phyloP scores from a whole-genome alignment of 192 early-diverging fungal genomes.

The Dissophora globulifera region DNA sequence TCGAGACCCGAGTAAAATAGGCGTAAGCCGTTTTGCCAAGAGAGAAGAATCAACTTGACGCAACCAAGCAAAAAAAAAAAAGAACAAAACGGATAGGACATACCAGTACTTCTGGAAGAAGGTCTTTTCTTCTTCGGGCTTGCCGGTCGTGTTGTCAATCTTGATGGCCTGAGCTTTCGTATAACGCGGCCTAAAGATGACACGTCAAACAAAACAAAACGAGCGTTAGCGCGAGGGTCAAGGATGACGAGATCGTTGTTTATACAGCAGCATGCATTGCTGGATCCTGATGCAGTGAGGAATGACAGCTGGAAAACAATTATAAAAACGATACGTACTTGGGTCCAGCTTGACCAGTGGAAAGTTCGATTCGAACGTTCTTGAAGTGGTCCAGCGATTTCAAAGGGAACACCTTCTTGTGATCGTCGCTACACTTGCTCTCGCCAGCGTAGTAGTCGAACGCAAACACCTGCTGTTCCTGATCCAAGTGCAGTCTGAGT shows the following conservation, averaged over 20 bases:
- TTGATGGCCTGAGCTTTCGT: conserved; percentile 44
- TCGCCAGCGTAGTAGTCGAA: conserved; percentile 40
- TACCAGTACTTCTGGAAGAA: conserved; percentile 55
- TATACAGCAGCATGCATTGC: no score
- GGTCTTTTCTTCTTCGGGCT: conserved; percentile 45
- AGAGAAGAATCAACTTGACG: no score
- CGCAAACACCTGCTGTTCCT: conserved; percentile 31
- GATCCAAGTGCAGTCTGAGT: conserved; percentile 38
- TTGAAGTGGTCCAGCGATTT: conserved; percentile 40
- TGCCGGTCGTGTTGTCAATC: conserved; percentile 37
- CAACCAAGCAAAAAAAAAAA: no score
- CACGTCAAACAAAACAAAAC: no score
- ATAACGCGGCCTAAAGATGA: conserved; percentile 19
- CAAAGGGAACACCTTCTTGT: conserved; percentile 24
- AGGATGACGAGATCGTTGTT: no score
- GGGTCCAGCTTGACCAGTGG: conserved; percentile 4
- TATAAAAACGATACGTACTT: conserved; percentile 13
- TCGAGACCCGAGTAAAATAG: neutral
- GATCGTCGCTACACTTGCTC: conserved; percentile 9
- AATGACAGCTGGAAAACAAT: neutral
- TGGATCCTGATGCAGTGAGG: neutral
- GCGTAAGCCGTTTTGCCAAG: neutral
- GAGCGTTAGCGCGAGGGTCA: no score
- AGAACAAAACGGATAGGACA: neutral
- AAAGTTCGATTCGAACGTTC: conserved; percentile 18